Base-by-base conservation (phyloP, 192 early-diverging fungal genomes). In the Rhizoclosmatium globosum region DNA sequence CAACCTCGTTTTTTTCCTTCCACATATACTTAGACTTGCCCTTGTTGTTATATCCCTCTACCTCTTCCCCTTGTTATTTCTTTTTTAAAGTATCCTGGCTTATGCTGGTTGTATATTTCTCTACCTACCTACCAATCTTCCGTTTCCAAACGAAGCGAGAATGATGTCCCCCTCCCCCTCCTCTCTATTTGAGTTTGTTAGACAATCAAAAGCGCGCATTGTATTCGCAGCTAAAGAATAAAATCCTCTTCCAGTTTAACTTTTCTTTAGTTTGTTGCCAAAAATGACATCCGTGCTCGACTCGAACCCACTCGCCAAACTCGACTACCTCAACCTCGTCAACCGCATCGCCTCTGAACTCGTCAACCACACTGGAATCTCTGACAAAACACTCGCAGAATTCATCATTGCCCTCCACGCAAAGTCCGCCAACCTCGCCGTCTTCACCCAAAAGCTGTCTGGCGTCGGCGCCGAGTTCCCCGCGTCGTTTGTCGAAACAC, bases 331-430 rank as follows among this genome's bases (percentile, higher is more conserved):
- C 70, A 94, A 94, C 57, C 85, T 98, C 47, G 94, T 99, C 6
- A 91, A 92, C 77, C 96, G 96, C 83, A 92, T 99, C 57, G 89
- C 94, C 46, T 94, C 89, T 70, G 98, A 99, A 85, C 86, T 99
- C 23, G 86, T 92, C 31, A 98, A 98, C 85, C 98, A 99, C 79
- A 93, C 89, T 46, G 95, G 94, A 7, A 88, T 97, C 74, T 91
- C 93, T 50, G 97, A 98, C 87, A 96, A 95, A 82, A 71, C 91
- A 39, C 79, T 93, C 62, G 95, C 98, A 69, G 98, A 99, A 78
- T 99, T 94, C 77, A 89, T 99, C 57, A 91, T 99, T 50, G 88
- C 93, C 75, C 77, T 98, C 41, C 96, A 99, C 78, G 88, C 89
- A 43, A 83, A 93, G 81, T 89, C 87, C 74, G 87, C 83, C 64